These are phyloP conservation scores for Leucogyrophana mollusca DNA, from an alignment of 768 basidiomycete genomes.

Conservation along the genomic window DNA sequence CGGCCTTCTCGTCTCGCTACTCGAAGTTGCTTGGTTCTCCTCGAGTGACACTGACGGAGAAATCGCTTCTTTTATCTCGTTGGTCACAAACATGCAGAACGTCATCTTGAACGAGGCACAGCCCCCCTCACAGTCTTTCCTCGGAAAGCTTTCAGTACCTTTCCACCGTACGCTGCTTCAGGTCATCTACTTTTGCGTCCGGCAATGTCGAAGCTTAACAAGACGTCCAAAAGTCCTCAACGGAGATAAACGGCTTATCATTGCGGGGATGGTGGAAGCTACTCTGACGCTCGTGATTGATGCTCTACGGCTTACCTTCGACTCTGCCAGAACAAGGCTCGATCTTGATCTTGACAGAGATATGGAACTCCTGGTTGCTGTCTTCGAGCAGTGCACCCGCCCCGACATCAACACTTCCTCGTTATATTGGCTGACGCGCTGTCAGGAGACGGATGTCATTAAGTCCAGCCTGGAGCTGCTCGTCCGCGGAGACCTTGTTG, in stretches of 20 bases:
- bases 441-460: slow-evolving; percentile 81
- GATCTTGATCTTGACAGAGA: slow-evolving; percentile 75
- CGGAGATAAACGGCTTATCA: slow-evolving; percentile 59
- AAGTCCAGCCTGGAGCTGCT: slow-evolving; percentile 73
- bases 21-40: slow-evolving; percentile 82
- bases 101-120: slow-evolving; percentile 76
- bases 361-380: slow-evolving; percentile 76
- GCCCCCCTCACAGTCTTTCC: slow-evolving; percentile 69
- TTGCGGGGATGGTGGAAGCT: slow-evolving; percentile 61
- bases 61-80: slow-evolving; percentile 55
- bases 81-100: slow-evolving; percentile 59
- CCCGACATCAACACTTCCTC: slow-evolving; percentile 68
- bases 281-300: slow-evolving; percentile 67
- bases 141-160: slow-evolving; percentile 57
- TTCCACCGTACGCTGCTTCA: slow-evolving; percentile 84
- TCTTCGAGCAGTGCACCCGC: slow-evolving; percentile 80
- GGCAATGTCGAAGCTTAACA: slow-evolving; percentile 54
- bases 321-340: slow-evolving; percentile 53
- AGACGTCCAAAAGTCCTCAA: slow-evolving; percentile 49
- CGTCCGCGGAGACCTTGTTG: slow-evolving; percentile 64
- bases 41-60: slow-evolving; percentile 53
- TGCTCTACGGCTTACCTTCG: slow-evolving; percentile 62
- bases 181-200: slow-evolving; percentile 74
- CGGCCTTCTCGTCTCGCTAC: slow-evolving; percentile 66
- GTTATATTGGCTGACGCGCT: slow-evolving; percentile 72